These are phyloP conservation scores for Boletus speciosus DNA, from an alignment of 768 basidiomycete genomes.

Conservation along the genomic window DNA sequence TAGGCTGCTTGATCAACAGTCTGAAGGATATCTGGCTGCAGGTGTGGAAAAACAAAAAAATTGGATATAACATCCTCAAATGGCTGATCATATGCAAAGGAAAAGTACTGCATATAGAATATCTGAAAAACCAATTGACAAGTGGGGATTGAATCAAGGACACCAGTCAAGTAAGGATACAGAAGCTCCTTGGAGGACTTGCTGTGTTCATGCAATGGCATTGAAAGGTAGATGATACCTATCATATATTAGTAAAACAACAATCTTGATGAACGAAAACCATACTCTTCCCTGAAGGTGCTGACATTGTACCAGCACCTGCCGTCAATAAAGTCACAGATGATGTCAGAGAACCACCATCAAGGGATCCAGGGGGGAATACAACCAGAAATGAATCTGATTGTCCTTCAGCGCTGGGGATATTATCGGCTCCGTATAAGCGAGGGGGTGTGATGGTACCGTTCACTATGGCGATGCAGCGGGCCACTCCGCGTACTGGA, in stretches of 20 bases:
- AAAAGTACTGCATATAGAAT: constrained; percentile 51
- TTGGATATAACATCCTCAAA: neutral
- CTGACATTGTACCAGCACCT: constrained; percentile 70
- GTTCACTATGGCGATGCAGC: constrained; percentile 52
- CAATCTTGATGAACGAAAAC: neutral
- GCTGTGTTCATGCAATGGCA: constrained; percentile 39
- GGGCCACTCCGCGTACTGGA: constrained; percentile 33
- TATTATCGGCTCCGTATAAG: constrained; percentile 26
- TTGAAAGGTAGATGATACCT: constrained; percentile 62
- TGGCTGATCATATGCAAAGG: neutral
- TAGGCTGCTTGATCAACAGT: constrained; percentile 53
- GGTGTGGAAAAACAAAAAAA: constrained; percentile 23
- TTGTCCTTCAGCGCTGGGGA: constrained; percentile 15
- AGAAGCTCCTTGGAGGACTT: constrained; percentile 38
- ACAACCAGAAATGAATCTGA: constrained; percentile 66
- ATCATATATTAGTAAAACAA: constrained; percentile 2
- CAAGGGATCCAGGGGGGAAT: constrained; percentile 66
- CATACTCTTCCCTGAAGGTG: constrained; percentile 66
- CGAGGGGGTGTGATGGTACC: constrained; percentile 24
- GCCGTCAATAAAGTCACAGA: constrained; percentile 63
- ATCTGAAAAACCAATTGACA: constrained; percentile 42
- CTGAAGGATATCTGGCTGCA: constrained; percentile 43
- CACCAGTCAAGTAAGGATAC: constrained; percentile 54
- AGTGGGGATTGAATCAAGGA: constrained; percentile 29
- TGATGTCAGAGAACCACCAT: constrained; percentile 42